Conservation (phyloP, 345 rosid genomes). For the Isatis tinctoria region DNA sequence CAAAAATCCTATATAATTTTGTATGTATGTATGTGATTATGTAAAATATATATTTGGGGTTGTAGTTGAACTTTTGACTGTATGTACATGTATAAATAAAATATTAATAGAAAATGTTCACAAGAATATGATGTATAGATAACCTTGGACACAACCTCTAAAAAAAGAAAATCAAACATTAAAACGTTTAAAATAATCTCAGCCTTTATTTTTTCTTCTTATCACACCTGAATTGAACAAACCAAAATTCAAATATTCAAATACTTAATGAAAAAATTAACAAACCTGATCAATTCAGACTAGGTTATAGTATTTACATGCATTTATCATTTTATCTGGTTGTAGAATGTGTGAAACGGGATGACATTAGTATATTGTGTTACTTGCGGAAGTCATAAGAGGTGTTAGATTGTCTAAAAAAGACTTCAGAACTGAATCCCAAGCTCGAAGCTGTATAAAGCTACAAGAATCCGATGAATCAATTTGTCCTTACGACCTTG, state of each 20-base stretch:
- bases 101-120: not conserved
- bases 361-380: not conserved
- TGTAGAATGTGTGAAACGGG: not conserved
- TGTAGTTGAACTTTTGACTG: constrained; percentile 22
- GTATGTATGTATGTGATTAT: not conserved
- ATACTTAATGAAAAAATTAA: not conserved
- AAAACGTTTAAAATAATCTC: not conserved
- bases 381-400: not conserved
- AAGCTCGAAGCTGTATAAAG: not conserved
- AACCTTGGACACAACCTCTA: not conserved
- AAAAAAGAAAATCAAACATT: not conserved
- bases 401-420: not conserved
- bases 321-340: no score
- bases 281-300: not conserved
- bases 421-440: not conserved
- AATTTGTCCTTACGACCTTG: not conserved
- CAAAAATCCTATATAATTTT: not conserved
- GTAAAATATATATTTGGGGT: constrained; percentile 21
- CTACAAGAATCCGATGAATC: not conserved
- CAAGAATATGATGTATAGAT: not conserved
- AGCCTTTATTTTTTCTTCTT: not conserved
- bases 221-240: not conserved
- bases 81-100: not conserved
- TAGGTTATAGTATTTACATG: no score
- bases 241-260: not conserved